phyloP scores from a whole-genome alignment of 1,284 basidiomycete species.

The Ceratobasidium sp. region DNA sequence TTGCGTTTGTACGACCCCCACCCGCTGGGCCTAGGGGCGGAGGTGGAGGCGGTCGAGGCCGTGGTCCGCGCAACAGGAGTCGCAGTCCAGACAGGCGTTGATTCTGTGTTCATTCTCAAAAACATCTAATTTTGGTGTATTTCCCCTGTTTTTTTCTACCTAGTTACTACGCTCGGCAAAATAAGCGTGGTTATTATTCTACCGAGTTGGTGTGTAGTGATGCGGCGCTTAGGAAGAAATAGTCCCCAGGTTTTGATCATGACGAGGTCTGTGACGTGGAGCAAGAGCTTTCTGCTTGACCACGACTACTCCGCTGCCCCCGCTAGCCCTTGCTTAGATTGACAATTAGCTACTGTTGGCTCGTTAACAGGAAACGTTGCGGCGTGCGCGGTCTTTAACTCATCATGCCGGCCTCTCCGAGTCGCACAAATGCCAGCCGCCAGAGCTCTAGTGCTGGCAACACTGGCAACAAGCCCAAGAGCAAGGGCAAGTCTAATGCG shows the following conservation, averaged over 20 bases:
- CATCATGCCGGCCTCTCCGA: constrained; percentile 19
- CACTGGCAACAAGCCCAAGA: constrained; percentile 6
- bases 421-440: constrained; percentile 15
- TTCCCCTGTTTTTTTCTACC: background rate
- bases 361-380: background rate
- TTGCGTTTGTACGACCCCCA: constrained; percentile 92
- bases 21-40: constrained; percentile 78
- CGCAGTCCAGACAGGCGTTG: constrained; percentile 68
- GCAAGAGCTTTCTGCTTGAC: background rate
- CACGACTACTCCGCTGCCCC: constrained; percentile 1
- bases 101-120: constrained; percentile 4
- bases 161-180: background rate
- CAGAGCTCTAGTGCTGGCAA: background rate
- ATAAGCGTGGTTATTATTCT: background rate
- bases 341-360: background rate
- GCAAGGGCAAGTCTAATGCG: background rate
- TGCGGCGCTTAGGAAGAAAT: constrained; percentile 23
- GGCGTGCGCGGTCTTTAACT: background rate
- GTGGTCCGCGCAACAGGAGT: constrained; percentile 71
- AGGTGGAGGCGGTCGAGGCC: constrained; percentile 58
- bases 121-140: constrained; percentile 8
- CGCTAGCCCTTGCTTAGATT: background rate
- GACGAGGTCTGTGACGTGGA: constrained; percentile 24
- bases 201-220: background rate
- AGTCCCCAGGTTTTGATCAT: constrained; percentile 26